Conservation (phyloP, 805 yeast genomes). For the Candida anglica region DNA sequence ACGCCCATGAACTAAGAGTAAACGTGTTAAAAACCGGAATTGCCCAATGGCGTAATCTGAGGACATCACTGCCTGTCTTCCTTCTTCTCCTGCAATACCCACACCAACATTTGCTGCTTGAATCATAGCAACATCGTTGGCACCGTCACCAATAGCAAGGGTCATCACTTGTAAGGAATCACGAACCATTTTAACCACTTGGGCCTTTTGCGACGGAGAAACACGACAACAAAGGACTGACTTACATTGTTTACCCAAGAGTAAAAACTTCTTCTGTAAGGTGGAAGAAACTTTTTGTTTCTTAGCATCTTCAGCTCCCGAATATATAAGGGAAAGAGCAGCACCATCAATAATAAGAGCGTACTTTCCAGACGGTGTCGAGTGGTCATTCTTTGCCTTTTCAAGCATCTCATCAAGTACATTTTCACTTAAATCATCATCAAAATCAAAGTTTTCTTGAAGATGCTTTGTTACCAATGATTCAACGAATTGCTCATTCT, state of each 20-base stretch:
- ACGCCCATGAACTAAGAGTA: constrained; percentile 75
- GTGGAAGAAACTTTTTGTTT: constrained; percentile 1
- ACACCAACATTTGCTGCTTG: constrained; percentile 83
- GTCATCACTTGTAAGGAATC: constrained; percentile 67
- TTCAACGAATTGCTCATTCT: constrained; percentile 32
- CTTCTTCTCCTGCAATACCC: constrained; percentile 86
- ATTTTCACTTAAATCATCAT: constrained; percentile 26
- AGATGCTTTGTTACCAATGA: constrained; percentile 45
- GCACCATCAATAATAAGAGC: constrained; percentile 73
- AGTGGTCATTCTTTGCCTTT: constrained; percentile 56
- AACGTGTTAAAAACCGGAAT: constrained; percentile 61
- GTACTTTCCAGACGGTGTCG: constrained; percentile 53
- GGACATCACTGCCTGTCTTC: constrained; percentile 83
- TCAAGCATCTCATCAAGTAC: constrained; percentile 36
- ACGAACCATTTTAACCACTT: constrained; percentile 65
- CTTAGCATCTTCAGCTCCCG: constrained; percentile 11
- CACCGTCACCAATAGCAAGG: constrained; percentile 81
- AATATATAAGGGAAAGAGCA: constrained; percentile 47
- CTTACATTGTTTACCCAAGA: constrained; percentile 70
- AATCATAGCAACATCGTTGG: constrained; percentile 85
- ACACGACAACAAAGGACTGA: constrained; percentile 83
- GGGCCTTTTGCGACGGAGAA: constrained; percentile 80
- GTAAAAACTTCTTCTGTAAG: constrained; percentile 50
- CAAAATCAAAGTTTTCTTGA: constrained; percentile 41
- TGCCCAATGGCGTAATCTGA: constrained; percentile 83